Percentiles rank a stretch among this genome's conserved stretches.
phyloP scores from a whole-genome alignment of 2,329 filamentous ascomycete genomes.

The Chaetothyriales sp. region DNA sequence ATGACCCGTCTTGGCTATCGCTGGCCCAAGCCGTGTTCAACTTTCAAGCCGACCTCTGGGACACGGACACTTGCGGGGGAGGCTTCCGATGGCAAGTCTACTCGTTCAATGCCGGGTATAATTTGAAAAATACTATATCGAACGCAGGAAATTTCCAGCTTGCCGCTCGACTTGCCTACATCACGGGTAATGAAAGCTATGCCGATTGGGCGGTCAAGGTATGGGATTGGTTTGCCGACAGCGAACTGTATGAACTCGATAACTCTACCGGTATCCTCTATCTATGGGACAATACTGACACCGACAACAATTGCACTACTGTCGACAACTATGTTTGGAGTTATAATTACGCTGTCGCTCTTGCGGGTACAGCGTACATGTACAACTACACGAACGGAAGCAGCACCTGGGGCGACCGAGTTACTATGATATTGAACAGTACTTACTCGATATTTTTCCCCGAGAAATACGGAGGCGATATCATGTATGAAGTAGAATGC shows the following conservation, averaged over 20 bases:
- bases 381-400: constrained; percentile 36
- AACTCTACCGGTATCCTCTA: constrained; percentile 23
- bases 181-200: constrained; percentile 68
- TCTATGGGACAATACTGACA: constrained; percentile 43
- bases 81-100: constrained; percentile 79
- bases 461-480: constrained; percentile 31
- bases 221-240: constrained; percentile 41
- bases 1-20: constrained; percentile 55
- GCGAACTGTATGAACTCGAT: constrained; percentile 18
- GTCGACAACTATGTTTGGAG: constrained; percentile 37
- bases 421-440: constrained; percentile 40
- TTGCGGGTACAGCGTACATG: constrained; percentile 43
- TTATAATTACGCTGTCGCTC: constrained; percentile 43
- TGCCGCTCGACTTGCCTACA: constrained; percentile 55
- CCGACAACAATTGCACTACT: constrained; percentile 36
- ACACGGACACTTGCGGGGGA: constrained; percentile 51
- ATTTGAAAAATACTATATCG: constrained; percentile 44
- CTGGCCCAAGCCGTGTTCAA: constrained; percentile 69
- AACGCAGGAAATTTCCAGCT: constrained; percentile 46
- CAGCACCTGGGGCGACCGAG: constrained; percentile 39
- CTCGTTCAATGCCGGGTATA: constrained; percentile 55
- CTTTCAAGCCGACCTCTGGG: constrained; percentile 61
- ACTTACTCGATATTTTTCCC: constrained; percentile 39
- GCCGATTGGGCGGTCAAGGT: constrained; percentile 55
- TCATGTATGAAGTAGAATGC: constrained; percentile 48